Base-by-base conservation (phyloP, 257 asterid genomes). In the Petunia axillaris region DNA sequence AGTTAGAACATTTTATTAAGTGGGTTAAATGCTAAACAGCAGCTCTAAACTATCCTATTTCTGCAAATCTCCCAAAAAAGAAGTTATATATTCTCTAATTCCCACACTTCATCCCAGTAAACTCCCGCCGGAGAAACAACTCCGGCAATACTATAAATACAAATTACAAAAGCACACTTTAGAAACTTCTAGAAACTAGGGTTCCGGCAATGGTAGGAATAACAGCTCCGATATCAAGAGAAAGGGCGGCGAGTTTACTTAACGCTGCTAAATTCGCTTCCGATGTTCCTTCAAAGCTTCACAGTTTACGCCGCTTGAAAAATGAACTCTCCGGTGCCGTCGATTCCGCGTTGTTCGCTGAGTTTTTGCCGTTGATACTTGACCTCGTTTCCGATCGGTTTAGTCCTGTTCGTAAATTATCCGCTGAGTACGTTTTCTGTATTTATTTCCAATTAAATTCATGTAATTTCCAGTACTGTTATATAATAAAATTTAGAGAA, bases 361-460 rank as follows among this genome's bases (percentile, higher is more conserved):
- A 91, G 63, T 85, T 87, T 48, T 76, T 96, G 53, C 84, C 97
- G 73, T 87, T 91, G 16, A 67, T 94, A 58, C 83, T 94, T 16
- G 94, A 87, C 84, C 95, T 96, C 46, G 89, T 88, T 8, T 87
- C 96, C 2, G 95, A 92, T 81, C 81, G 85, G 54, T 87, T 77
- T 76, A 86, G 98, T 86, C 98, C 98, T 43, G 94, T 91, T 68
- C 97, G 98, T 63, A 89, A 87, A 89, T 83, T 87, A 83, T 67
- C 89, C 44, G 91, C 88, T 64, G 92, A 88, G 99, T 96, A 94
- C 78, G 93, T 81, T 67, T 64, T 25, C 75, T 78, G 62, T n/a
- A 11, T 6, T 4, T 15, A 9, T 16, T 38, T 36, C 73, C 66
- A 64, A 81, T 10, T 36, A 55, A 6, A 25, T 25, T 25, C 25